These are phyloP conservation scores for Jacaranda copaia DNA, from an alignment of 257 asterid genomes.

Conservation along the genomic window DNA sequence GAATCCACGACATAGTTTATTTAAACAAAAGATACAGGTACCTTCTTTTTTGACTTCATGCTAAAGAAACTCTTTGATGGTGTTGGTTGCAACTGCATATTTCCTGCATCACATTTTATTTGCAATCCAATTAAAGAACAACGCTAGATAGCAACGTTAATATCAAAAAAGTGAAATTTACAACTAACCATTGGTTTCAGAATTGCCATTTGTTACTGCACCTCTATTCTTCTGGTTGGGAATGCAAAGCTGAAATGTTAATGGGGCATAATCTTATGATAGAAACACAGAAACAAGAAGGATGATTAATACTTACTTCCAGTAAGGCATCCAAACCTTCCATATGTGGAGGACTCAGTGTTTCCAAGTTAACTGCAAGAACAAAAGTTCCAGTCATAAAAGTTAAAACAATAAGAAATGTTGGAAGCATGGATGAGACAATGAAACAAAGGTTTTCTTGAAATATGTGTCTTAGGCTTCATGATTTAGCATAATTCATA, in stretches of 20 bases:
- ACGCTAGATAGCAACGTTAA: constrained; percentile 21
- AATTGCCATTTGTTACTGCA: constrained; percentile 41
- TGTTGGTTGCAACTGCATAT: constrained; percentile 42
- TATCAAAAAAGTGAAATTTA: background rate
- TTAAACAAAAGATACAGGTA: constrained; percentile 26
- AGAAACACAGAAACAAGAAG: background rate
- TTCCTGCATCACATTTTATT: constrained; percentile 51
- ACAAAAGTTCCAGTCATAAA: constrained; percentile 9
- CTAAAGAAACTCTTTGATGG: constrained; percentile 52
- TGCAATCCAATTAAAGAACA: constrained; percentile 13
- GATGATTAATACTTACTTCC: constrained; percentile 56
- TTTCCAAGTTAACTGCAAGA: constrained; percentile 60
- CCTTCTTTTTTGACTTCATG: constrained; percentile 74
- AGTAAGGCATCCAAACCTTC: constrained; percentile 71
- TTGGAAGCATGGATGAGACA: constrained; percentile 24
- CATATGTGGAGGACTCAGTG: constrained; percentile 70
- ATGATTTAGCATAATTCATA: constrained; percentile 26
- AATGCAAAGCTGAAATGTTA: constrained; percentile 31
- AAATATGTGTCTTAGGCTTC: constrained; percentile 9
- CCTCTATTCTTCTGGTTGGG: constrained; percentile 46
- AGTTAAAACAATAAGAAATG: background rate
- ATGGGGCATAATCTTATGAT: constrained; percentile 22
- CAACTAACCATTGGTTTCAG: constrained; percentile 61
- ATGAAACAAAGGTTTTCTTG: background rate
- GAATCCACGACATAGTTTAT: background rate